These are phyloP conservation scores for Basidiobolus heterosporus DNA, from an alignment of 371 early-diverging fungal genomes.

Conservation along the genomic window DNA sequence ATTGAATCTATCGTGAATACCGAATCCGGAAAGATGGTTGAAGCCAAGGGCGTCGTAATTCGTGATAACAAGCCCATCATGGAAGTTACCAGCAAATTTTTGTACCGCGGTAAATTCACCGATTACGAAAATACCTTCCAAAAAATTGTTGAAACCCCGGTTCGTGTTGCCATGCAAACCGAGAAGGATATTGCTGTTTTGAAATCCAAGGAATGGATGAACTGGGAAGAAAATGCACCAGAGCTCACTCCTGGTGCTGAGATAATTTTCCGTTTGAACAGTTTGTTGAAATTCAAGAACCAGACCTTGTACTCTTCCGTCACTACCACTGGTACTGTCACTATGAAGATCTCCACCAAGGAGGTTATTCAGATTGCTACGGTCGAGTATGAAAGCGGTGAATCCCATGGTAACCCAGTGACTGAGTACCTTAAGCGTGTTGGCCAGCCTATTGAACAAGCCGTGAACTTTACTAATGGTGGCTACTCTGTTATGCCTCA, in stretches of 20 bases:
- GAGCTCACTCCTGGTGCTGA: constrained; percentile 51
- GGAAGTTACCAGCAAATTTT: constrained; percentile 70
- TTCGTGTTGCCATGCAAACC: constrained; percentile 54
- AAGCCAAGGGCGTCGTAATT: constrained; percentile 61
- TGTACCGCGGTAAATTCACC: constrained; percentile 77
- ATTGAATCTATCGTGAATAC: constrained; percentile 66
- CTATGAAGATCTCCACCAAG: constrained; percentile 68
- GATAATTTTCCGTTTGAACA: constrained; percentile 70
- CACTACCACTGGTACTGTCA: constrained; percentile 62
- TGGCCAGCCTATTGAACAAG: constrained; percentile 67
- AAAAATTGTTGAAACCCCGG: constrained; percentile 65
- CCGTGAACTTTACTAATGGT: constrained; percentile 63
- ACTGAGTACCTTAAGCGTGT: constrained; percentile 63
- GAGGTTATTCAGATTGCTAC: constrained; percentile 68
- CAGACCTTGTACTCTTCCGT: constrained; percentile 45
- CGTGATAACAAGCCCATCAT: constrained; percentile 44
- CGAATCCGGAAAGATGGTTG: constrained; percentile 81
- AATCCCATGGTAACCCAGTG: constrained; percentile 62
- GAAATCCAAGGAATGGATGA: constrained; percentile 79
- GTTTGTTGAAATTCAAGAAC: constrained; percentile 62
- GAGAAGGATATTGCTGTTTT: constrained; percentile 77
- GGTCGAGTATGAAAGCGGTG: constrained; percentile 60
- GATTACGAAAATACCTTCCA: constrained; percentile 75
- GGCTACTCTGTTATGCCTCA: constrained; percentile 87
- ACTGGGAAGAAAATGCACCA: constrained; percentile 46